Evolutionary conservation across 257 asterid species (phyloP), one percentile per base, ranked within the genome.

Genomic region (Buddleja alternifolia): DNA sequence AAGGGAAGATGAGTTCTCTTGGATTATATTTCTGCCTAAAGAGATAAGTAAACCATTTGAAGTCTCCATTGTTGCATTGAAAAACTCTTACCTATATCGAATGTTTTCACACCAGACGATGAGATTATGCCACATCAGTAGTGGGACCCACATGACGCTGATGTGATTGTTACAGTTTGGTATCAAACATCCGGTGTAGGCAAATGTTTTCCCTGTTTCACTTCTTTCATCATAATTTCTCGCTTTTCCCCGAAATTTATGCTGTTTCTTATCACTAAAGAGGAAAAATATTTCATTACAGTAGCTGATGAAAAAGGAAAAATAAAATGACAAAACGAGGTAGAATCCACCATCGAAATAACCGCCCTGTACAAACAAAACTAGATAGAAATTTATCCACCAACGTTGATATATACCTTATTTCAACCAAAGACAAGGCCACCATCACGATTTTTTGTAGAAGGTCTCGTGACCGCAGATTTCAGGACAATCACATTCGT

Each of bases 361-460:
- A 66, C 81, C 73, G 48, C 60, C 57, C 60, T 83, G 66, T 85
- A 79, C 84, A 75, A 48, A 60, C 61, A 75, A 69, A 66, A 63
- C 58, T 60, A 39, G 56, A 66, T 42, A 34, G 42, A 34, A 61
- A 42, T 61, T 60, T 34, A 39, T 54, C 37, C 61, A 63, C 16
- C 19, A 41, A 29, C 12, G 20, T 5, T 6, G 1, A 63, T 15
- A 34, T 32, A 57, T 10, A 59, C 75, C 68, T 70, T 60, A 56
- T 69, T 60, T 36, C 44, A 34, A 47, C 19, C 73, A 69, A 69
- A 69, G 44, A 69, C 40, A 14, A 34, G n/a, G 55, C 11, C 34
- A 36, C 70, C 71, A n/a, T 15, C 60, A 36, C 34, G 3, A 29
- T 29, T 29, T 1, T 29, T 29, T 5, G 2, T 29, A 29, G 34